These are phyloP conservation scores for Penicillium capsulatum DNA, from an alignment of 2,329 filamentous ascomycete genomes.

Conservation along the genomic window DNA sequence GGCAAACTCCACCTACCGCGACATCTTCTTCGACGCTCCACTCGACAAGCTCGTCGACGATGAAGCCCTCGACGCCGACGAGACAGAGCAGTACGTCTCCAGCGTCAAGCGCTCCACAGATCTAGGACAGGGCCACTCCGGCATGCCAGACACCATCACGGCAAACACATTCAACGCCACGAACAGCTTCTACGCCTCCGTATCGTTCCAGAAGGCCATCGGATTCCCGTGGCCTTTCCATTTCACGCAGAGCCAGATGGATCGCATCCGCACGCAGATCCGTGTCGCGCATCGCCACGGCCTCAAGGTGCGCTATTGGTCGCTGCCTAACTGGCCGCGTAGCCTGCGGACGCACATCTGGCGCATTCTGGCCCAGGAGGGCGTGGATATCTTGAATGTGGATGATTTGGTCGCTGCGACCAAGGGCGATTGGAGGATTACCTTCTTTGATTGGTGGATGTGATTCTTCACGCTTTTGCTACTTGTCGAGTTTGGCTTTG, in stretches of 20 bases:
- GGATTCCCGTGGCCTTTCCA: slow-evolving; percentile 50
- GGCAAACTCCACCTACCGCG: slow-evolving; percentile 47
- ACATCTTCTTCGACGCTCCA: slow-evolving; percentile 56
- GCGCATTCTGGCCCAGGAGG: slow-evolving; percentile 51
- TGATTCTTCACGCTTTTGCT: slow-evolving; percentile 8
- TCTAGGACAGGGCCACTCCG: slow-evolving; percentile 46
- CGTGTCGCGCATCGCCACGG: slow-evolving; percentile 49
- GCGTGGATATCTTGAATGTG: slow-evolving; percentile 55
- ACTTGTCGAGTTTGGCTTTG: slow-evolving; percentile 5
- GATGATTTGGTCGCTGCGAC: slow-evolving; percentile 53
- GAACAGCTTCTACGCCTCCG: slow-evolving; percentile 57
- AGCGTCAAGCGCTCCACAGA: slow-evolving; percentile 7
- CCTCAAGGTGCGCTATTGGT: slow-evolving; percentile 56
- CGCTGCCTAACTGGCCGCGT: slow-evolving; percentile 53
- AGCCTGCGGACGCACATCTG: slow-evolving; percentile 53
- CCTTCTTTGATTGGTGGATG: slow-evolving; percentile 33
- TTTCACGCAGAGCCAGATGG: slow-evolving; percentile 45
- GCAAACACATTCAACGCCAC: slow-evolving; percentile 45
- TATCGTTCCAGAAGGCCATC: slow-evolving; percentile 49
- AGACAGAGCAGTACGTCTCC: not conserved
- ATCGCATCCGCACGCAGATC: slow-evolving; percentile 50
- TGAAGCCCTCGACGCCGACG: not conserved
- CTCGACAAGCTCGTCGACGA: slow-evolving; percentile 39
- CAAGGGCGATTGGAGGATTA: slow-evolving; percentile 45
- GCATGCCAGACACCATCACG: slow-evolving; percentile 33